These are phyloP conservation scores for Kitagawia praeruptora DNA, from an alignment of 129 eudicot genomes.

Conservation along the genomic window DNA sequence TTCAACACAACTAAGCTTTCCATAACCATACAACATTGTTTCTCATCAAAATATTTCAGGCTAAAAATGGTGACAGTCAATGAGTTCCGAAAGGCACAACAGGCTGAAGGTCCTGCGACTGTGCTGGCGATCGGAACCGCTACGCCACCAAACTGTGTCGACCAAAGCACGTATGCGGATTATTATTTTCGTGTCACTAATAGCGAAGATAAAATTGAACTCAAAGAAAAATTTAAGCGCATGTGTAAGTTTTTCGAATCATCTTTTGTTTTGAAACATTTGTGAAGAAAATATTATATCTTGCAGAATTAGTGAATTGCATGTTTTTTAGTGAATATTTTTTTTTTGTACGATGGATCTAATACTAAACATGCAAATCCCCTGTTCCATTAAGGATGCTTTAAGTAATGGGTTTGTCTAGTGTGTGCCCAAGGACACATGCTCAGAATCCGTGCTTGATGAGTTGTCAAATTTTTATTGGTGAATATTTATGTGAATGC, in stretches of 20 bases:
- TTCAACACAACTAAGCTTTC: not conserved
- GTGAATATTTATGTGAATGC: no score
- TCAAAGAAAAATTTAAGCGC: not conserved
- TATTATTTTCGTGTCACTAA: conserved; percentile 6
- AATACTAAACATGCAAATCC: not conserved
- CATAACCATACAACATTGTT: not conserved
- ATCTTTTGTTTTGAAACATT: not conserved
- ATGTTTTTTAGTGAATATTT: no score
- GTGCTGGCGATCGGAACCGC: conserved; percentile 20
- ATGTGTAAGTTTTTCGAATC: conserved; percentile 3
- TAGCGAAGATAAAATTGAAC: not conserved
- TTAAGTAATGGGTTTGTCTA: no score
- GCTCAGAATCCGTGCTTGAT: no score
- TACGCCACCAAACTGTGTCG: not conserved
- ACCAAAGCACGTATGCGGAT: not conserved
- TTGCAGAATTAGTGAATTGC: no score
- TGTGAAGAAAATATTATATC: not conserved
- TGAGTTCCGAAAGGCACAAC: conserved; percentile 44
- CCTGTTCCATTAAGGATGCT: not conserved
- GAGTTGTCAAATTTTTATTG: no score
- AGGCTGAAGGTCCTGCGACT: conserved; percentile 26
- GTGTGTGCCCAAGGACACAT: no score
- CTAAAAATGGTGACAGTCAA: conserved; percentile 42
- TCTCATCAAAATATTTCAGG: not conserved
- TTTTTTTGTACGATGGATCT: no score